Conservation (phyloP, 2,329 filamentous ascomycete genomes). For the Aspergillus oerlinghausenensis region DNA sequence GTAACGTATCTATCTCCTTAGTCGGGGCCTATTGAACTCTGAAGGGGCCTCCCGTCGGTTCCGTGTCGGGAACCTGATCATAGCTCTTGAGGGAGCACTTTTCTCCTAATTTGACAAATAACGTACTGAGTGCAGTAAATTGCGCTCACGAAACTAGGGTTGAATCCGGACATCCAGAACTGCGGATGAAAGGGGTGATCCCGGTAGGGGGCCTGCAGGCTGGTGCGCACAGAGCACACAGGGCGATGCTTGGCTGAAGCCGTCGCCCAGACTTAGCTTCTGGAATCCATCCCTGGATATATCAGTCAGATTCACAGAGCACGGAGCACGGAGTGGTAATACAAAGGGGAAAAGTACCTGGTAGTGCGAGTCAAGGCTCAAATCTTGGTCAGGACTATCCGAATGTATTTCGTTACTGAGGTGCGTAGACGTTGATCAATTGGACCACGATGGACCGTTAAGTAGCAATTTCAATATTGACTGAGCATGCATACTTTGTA, state of each 20-base stretch:
- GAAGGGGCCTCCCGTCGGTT: conserved; percentile 5
- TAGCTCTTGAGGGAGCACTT: neutral
- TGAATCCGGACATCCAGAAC: too few species aligned
- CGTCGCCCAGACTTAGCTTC: neutral
- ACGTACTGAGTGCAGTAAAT: neutral
- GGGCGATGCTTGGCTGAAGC: conserved; percentile 4
- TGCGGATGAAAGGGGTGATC: neutral
- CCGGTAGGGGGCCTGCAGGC: neutral
- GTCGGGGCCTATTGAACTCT: neutral
- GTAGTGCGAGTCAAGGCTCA: neutral
- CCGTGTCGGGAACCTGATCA: neutral
- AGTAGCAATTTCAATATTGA: neutral
- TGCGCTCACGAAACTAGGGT: neutral
- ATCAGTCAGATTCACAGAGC: neutral
- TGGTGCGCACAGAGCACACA: neutral
- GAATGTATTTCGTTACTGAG: neutral
- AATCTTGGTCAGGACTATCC: neutral
- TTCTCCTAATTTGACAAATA: neutral
- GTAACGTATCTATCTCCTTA: neutral
- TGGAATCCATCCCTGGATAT: neutral
- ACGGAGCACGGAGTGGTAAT: neutral
- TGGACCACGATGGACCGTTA: neutral
- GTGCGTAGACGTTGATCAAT: neutral
- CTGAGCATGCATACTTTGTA: neutral
- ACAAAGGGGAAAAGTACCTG: neutral